Conservation (phyloP, 202 grass and related monocot genomes). For the Carex arenaria region DNA sequence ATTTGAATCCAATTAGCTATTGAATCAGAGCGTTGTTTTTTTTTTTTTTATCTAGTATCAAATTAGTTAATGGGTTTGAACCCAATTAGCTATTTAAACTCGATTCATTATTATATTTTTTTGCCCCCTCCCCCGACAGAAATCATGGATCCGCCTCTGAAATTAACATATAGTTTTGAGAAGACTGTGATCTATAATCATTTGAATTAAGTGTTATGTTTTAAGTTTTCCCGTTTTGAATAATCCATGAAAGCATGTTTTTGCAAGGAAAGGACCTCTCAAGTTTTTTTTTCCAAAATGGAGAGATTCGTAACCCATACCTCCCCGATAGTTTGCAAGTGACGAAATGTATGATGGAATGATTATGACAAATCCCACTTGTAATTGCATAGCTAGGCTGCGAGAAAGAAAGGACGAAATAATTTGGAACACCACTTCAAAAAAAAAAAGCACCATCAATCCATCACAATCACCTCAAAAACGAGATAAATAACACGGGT, state of each 20-base stretch:
- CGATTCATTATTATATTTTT: no score
- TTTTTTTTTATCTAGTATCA: no score
- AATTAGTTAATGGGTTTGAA: no score
- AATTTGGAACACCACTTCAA: neutral
- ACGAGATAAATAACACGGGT: neutral
- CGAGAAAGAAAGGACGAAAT: slow-evolving; percentile 16
- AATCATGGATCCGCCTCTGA: no score
- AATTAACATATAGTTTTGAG: neutral
- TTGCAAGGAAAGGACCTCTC: neutral
- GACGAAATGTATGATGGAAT: slow-evolving; percentile 39
- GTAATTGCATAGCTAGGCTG: neutral
- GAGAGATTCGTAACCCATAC: neutral
- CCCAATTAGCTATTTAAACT: no score
- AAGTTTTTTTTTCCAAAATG: neutral
- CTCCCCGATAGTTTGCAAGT: slow-evolving; percentile 23
- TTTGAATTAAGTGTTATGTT: neutral
- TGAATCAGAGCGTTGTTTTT: no score
- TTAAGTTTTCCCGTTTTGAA: neutral
- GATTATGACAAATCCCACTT: slow-evolving; percentile 48
- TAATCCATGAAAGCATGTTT: neutral
- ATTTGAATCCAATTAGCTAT: no score
- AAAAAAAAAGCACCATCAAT: slow-evolving; percentile 8
- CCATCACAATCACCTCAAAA: slow-evolving; percentile 24
- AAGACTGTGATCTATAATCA: neutral
- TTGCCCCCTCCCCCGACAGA: no score